phyloP scores from a whole-genome alignment of 352 stramenopile species.

The Pythium biforme region DNA sequence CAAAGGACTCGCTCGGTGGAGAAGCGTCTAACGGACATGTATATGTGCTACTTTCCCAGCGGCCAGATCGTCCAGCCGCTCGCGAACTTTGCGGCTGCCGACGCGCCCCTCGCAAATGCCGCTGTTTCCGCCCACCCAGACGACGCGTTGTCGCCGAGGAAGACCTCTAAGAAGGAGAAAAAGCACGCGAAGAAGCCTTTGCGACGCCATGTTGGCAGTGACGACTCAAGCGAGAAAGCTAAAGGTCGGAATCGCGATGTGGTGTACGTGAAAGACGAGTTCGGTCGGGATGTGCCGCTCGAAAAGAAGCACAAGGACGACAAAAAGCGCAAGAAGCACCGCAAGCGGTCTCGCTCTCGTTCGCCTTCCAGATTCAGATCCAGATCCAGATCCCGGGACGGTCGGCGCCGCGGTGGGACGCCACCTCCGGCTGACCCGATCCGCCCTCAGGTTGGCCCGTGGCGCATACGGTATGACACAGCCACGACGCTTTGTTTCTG shows the following conservation, averaged over 20 bases:
- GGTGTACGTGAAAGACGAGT: slow-evolving; percentile 64
- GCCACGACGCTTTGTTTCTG: not conserved
- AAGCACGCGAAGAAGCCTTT: slow-evolving; percentile 23
- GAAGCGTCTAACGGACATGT: not conserved
- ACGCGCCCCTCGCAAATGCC: not conserved
- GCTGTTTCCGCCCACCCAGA: not conserved
- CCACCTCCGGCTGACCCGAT: slow-evolving; percentile 22
- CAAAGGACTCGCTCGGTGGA: too few relatives aligned
- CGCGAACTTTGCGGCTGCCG: slow-evolving; percentile 13
- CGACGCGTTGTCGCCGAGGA: not conserved
- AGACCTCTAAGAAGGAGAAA: slow-evolving; percentile 31
- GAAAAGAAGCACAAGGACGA: slow-evolving; percentile 29
- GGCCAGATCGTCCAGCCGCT: slow-evolving; percentile 34
- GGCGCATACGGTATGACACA: not conserved
- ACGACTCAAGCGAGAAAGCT: too few relatives aligned
- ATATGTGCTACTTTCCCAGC: slow-evolving; percentile 5
- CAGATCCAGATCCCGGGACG: not conserved
- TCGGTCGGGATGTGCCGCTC: slow-evolving; percentile 62
- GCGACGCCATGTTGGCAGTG: not conserved
- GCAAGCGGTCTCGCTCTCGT: slow-evolving; percentile 16
- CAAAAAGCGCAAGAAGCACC: slow-evolving; percentile 30
- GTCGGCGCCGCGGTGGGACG: not conserved
- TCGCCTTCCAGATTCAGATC: slow-evolving; percentile 6
- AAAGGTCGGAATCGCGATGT: too few relatives aligned
- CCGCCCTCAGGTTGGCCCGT: slow-evolving; percentile 18